Base-by-base conservation (phyloP, 2,329 filamentous ascomycete genomes). In the Diaporthe eres region DNA sequence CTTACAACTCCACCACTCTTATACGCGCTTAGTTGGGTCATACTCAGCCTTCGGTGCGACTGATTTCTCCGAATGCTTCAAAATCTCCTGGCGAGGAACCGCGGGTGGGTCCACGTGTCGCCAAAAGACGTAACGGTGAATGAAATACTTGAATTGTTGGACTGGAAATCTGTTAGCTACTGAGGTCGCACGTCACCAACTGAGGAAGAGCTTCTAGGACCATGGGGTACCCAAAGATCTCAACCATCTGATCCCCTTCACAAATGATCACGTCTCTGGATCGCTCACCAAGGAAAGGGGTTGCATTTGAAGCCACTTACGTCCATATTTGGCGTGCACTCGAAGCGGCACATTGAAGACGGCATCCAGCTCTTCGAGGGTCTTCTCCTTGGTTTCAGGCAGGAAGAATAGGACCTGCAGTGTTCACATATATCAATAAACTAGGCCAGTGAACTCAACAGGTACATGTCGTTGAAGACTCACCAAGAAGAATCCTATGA, bases 291-390 rank as follows among this genome's bases (percentile, higher is more conserved):
- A 28, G 31, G 47, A 7, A 37, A 7, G 8, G 3, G 47, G 7
- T 39, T 68, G 47, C 65, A 28, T 68, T 22, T 25, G 12, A 37
- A 53, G n/a, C 49, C 47, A 68, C 65, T 68, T 28, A 68, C 65
- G 71, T 17, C 81, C 83, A 73, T 89, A 90, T 77, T 83, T 86
- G 8, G 85, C 87, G 8, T 80, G 87, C 10, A 89, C 88, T 74
- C 75, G 72, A 49, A 82, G 53, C 4, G 81, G 78, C 10, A 83
- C 82, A 28, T 79, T 79, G 74, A 84, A 85, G 37, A 85, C 83
- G 44, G 79, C 77, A 72, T 85, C 83, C 51, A 85, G 81, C 75
- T 85, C 84, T 78, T 85, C 84, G 57, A 85, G 82, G 25, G 84
- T 85, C 78, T 81, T 82, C 74, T 82, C 81, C 80, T 85, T 85